These are phyloP conservation scores for Venturia asperata DNA, from an alignment of 2,329 filamentous ascomycete species.

Conservation along the genomic window DNA sequence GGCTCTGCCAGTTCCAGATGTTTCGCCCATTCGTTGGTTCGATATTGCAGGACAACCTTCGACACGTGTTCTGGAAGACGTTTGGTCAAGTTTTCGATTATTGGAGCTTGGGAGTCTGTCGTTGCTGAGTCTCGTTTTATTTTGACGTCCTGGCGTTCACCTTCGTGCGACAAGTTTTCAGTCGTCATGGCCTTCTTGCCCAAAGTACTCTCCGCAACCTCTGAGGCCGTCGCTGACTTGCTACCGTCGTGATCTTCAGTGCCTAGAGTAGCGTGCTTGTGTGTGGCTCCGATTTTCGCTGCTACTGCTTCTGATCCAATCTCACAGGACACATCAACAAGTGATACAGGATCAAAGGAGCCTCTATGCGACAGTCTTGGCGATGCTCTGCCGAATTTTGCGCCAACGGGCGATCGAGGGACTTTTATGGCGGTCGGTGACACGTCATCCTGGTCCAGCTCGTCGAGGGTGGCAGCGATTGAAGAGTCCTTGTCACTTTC, in stretches of 20 bases:
- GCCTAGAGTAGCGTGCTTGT: background rate
- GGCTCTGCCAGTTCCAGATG: constrained; percentile 71
- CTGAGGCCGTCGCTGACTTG: background rate
- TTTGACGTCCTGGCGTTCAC: background rate
- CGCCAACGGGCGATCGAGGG: constrained; percentile 23
- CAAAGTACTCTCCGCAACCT: background rate
- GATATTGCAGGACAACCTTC: constrained; percentile 70
- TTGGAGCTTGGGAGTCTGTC: background rate
- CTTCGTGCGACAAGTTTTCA: background rate
- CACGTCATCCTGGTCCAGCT: constrained; percentile 47
- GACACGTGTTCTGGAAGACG: constrained; percentile 65
- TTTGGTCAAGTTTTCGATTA: constrained; percentile 29
- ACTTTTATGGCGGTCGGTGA: constrained; percentile 29
- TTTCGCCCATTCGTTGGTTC: constrained; percentile 95
- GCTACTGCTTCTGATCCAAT: background rate
- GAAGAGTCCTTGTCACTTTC: constrained; percentile 41
- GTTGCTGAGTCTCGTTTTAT: background rate
- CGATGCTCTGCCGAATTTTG: constrained; percentile 21
- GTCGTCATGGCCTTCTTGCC: background rate
- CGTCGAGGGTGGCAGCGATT: constrained; percentile 51
- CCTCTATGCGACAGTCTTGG: background rate
- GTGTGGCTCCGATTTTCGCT: background rate
- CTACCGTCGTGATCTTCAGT: background rate
- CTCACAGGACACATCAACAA: background rate
- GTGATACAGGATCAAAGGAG: constrained; percentile 16